phyloP scores from a whole-genome alignment of 2,329 filamentous ascomycete genomes.

The Hypoxylon sp. region DNA sequence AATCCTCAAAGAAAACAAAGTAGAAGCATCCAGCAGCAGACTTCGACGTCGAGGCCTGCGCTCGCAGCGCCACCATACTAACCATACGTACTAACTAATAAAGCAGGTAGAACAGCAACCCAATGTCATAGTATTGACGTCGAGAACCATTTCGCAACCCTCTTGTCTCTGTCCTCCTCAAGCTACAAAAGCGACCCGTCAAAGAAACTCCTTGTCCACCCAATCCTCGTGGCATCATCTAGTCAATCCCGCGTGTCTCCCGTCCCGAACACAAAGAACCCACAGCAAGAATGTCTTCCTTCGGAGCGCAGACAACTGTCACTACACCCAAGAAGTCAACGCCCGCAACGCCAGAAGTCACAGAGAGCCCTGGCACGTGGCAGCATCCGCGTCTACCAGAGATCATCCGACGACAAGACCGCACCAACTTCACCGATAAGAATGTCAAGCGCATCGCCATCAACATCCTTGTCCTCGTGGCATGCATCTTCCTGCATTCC shows the following conservation, averaged over 20 bases:
- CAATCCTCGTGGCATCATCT: conserved; percentile 17
- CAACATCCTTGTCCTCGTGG: conserved; percentile 67
- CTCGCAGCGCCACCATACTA: conserved; percentile 40
- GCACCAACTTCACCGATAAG: conserved; percentile 81
- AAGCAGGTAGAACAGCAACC: conserved; percentile 26
- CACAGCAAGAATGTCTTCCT: conserved; percentile 53
- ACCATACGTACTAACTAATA: conserved; percentile 43
- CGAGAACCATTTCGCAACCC: conserved; percentile 13
- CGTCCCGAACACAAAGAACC: conserved; percentile 8
- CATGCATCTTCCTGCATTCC: conserved; percentile 51
- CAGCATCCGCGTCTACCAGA: conserved; percentile 90
- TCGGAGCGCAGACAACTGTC: conserved; percentile 58
- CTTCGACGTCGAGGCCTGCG: conserved; percentile 42
- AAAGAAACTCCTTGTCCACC: conserved; percentile 24
- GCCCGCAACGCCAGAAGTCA: conserved; percentile 50
- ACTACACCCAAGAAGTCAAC: conserved; percentile 55
- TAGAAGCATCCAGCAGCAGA: conserved; percentile 30
- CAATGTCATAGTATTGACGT: conserved; percentile 21
- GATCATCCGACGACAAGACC: conserved; percentile 85
- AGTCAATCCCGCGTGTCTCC: conserved; percentile 5
- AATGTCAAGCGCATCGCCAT: conserved; percentile 79
- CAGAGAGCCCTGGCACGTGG: conserved; percentile 84
- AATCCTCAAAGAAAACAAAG: conserved; percentile 44
- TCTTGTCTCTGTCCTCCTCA: conserved; percentile 1
- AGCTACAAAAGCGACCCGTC: conserved; percentile 21